Evolutionary conservation across 2,329 filamentous ascomycete species (phyloP), one percentile per base, ranked within the genome.

Genomic region (Ceratocystis colombiana): DNA sequence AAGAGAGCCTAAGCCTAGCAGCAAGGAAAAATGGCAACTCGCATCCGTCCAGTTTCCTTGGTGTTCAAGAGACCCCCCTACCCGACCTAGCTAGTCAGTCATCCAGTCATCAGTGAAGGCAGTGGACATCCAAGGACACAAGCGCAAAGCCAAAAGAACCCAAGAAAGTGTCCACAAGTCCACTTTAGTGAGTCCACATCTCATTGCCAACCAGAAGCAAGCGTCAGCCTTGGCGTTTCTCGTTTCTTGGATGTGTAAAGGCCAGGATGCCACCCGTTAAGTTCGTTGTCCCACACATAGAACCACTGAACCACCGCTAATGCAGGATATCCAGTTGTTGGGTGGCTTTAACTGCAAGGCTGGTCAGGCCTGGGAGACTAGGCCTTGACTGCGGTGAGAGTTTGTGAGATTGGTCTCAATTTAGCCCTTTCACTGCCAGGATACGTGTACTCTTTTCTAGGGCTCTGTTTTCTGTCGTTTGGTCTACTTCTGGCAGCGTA

Each of bases 361-460:
- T 37, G 33, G 33, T 37, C 33, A 57, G 53, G 53, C 25, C 12
- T 30, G 17, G 30, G 55, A 6, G 55, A 59, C 48, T 8, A 59
- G 55, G 55, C 55, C 55, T 59, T 59, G 28, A 59, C 55, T 59
- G 55, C 55, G 55, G 55, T 59, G 55, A 59, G 55, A 59, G 55
- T n/a, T 59, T 59, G 30, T 59, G 55, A 59, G 55, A 59, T 59
- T 59, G 55, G 55, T 59, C 55, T 59, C 55, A 59, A 59, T 59
- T 59, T 59, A 59, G 55, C 55, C 55, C 55, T 59, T 59, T 33
- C 30, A 59, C 55, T 59, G 25, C 55, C n/a, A 30, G 55, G 55
- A 59, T 59, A 59, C 55, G 25, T 59, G 55, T 59, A 33, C 55
- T 59, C n/a, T 59, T 59, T 59, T 37, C 46, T 25, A 50, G 55